A percentile compares a stretch with the other conserved stretches of the same genome.
Evolutionary conservation across 176 grass and related monocot species (phyloP).

Genomic region (Areca catechu): DNA sequence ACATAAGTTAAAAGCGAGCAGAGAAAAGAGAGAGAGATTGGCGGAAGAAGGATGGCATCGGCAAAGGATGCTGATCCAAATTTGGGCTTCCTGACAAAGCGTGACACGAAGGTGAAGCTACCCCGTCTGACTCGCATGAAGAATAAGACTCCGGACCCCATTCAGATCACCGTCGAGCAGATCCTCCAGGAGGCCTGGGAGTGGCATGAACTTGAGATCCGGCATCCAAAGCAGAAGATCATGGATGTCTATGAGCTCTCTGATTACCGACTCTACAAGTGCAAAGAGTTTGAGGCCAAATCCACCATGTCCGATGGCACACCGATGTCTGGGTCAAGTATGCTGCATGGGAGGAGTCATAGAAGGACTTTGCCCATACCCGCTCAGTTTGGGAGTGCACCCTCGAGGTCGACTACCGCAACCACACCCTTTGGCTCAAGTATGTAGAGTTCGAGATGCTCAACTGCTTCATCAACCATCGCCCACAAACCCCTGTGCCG

Average conservation of each 20-base stretch:
- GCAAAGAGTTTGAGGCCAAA: constrained; percentile 64
- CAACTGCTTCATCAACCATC: constrained; percentile 53
- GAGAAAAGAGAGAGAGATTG: too few species aligned
- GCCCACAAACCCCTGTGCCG: too few species aligned
- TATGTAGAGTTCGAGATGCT: constrained; percentile 92
- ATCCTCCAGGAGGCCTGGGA: too few species aligned
- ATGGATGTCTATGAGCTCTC: constrained; percentile 52
- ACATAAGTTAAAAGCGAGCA: too few species aligned
- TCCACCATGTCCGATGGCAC: constrained; percentile 54
- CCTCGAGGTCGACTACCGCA: constrained; percentile 53
- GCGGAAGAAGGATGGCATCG: too few species aligned
- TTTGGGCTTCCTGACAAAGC: constrained; percentile 52
- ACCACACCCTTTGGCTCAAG: too few species aligned
- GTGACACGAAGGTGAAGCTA: constrained; percentile 82
- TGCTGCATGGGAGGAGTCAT: constrained; percentile 68
- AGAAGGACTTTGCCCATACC: constrained; percentile 53
- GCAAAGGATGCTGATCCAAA: constrained; percentile 18
- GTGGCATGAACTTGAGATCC: too few species aligned
- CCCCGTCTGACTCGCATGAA: constrained; percentile 53
- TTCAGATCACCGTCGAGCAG: too few species aligned
- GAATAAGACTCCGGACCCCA: constrained; percentile 57
- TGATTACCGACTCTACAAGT: constrained; percentile 66
- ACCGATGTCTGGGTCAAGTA: constrained; percentile 72
- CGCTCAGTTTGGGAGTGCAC: constrained; percentile 82
- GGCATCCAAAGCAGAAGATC: too few species aligned